Evolutionary conservation across 2,329 filamentous ascomycete genomes (phyloP), one percentile per base, ranked within the genome.

Genomic region (Colletotrichum orchidophilum): DNA sequence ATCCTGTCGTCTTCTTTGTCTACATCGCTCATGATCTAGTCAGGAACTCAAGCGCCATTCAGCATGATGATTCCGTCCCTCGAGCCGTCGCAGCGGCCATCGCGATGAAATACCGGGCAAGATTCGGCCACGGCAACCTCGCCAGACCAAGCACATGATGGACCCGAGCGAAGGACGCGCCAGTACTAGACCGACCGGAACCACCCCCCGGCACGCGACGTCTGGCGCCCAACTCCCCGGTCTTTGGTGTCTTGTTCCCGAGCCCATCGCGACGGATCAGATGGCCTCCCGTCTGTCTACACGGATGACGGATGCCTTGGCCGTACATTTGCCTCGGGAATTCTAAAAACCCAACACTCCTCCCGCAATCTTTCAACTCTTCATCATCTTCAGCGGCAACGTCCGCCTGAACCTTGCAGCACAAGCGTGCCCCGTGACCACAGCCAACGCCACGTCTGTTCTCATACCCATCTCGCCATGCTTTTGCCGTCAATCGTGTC

Each of bases 321-420:
- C 59, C 59, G n/a, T n/a, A 33, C 1, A 9, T 52, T 62, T 21
- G 1, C 46, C 21, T 6, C 21, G n/a, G n/a, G n/a, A n/a, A n/a
- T n/a, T n/a, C n/a, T n/a, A n/a, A n/a, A n/a, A n/a, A n/a, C n/a
- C n/a, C n/a, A n/a, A n/a, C n/a, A n/a, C n/a, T n/a, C n/a, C n/a
- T n/a, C n/a, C n/a, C n/a, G n/a, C n/a, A n/a, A n/a, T n/a, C n/a
- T n/a, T n/a, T 29, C 21, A 18, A 46, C 18, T 42, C 60, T 53
- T 18, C 18, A 27, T 29, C 31, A 54, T 54, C 60, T 54, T 63
- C 60, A 54, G 29, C 60, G 49, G 12, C 24, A 53, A 29, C 21
- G 2, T 24, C 31, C 60, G 31, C 46, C 60, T 63, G 60, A 54
- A 63, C 60, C 31, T 15, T 63, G 60, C 60, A 63, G 49, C 49